Evolutionary conservation across 108 stramenopile species (phyloP).

Genomic region (Cyclotella sp.): DNA sequence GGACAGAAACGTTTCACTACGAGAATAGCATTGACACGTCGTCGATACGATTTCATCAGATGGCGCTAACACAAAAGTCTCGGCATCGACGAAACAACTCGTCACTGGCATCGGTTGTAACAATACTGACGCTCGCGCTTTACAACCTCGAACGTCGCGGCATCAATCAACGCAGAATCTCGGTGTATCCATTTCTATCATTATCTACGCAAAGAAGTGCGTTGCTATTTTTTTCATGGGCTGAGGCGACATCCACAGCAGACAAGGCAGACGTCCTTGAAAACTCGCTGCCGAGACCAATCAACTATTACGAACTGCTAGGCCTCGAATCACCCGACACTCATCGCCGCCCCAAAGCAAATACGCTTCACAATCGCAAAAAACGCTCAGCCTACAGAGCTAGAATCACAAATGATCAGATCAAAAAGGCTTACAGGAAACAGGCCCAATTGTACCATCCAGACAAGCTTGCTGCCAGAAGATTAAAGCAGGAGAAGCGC

Average conservation of each 20-base stretch:
- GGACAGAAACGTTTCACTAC: no score
- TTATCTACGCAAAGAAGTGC: not conserved
- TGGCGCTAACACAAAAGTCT: not conserved
- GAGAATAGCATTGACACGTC: no score
- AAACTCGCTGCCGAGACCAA: not conserved
- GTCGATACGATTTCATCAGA: not conserved
- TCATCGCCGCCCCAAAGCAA: constrained; percentile 39
- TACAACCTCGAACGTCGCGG: not conserved
- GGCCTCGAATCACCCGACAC: constrained; percentile 43
- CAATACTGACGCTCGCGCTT: not conserved
- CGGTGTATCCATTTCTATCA: not conserved
- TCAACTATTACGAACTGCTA: constrained; percentile 48
- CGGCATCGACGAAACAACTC: not conserved
- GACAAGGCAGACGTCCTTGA: not conserved
- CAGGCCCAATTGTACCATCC: constrained; percentile 80
- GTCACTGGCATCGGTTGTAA: constrained; percentile 9
- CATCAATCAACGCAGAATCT: not conserved
- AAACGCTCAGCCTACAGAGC: constrained; percentile 41
- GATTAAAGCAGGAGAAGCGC: constrained; percentile 28
- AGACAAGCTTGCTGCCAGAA: constrained; percentile 58
- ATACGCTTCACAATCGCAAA: constrained; percentile 37
- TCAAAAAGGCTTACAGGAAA: constrained; percentile 80
- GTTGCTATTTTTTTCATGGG: not conserved
- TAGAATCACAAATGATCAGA: constrained; percentile 55
- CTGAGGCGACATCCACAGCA: not conserved